These are phyloP conservation scores for Fusarium sp. DNA, from an alignment of 2,329 filamentous ascomycete species.

Conservation along the genomic window DNA sequence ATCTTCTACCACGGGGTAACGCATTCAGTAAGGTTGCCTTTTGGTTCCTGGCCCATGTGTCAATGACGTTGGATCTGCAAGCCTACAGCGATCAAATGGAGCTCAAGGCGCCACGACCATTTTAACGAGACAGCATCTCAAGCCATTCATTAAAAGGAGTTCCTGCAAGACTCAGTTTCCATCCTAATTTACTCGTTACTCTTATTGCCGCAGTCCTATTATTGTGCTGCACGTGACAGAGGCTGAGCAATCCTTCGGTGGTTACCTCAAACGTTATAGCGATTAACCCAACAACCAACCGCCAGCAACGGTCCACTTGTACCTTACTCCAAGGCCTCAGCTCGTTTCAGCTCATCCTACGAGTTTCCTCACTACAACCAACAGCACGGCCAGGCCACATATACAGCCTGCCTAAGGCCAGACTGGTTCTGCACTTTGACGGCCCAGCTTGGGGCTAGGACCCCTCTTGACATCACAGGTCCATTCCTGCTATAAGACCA, in stretches of 20 bases:
- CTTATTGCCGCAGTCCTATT: not conserved
- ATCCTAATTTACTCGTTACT: not conserved
- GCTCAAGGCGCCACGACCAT: not conserved
- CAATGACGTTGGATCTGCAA: constrained; percentile 33
- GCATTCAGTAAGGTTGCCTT: not conserved
- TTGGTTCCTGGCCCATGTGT: not conserved
- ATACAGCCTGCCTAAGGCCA: constrained; percentile 3
- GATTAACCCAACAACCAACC: not conserved
- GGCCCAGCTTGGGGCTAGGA: constrained; percentile 11
- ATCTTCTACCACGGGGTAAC: not conserved
- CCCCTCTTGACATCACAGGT: constrained; percentile 6
- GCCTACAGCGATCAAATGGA: not conserved
- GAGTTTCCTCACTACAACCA: constrained; percentile 9
- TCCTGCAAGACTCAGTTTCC: not conserved
- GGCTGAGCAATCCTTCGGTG: constrained; percentile 4
- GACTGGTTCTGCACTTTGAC: constrained; percentile 14
- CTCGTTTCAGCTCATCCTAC: constrained; percentile 6
- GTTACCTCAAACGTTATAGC: constrained; percentile 18
- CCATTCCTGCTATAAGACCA: constrained; percentile 14
- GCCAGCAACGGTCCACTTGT: constrained; percentile 12
- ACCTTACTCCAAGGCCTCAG: constrained; percentile 4
- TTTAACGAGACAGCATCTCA: not conserved
- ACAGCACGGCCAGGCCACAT: constrained; percentile 5
- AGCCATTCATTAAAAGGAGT: not conserved
- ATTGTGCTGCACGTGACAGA: constrained; percentile 23